Base-by-base conservation (phyloP, 352 stramenopile genomes). In the Globisporangium recalcitrans region DNA sequence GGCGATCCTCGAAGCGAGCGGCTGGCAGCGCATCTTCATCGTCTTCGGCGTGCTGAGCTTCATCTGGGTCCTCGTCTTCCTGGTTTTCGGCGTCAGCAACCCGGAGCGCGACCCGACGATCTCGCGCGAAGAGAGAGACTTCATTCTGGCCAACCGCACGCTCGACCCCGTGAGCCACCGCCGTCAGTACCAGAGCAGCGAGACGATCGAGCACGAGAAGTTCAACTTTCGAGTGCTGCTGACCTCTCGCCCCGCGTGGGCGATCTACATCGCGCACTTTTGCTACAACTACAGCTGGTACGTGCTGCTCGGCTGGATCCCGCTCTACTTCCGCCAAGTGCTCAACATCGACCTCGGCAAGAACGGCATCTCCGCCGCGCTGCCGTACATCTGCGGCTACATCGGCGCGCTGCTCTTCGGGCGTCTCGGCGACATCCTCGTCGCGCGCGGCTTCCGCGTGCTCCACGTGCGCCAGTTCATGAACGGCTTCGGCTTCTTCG, bases 211-310 rank as follows among this genome's bases (percentile, higher is more conserved):
- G 61, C 71, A 70, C 5, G 66, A 88, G 51, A 44, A 65, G 13
- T 79, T 93, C 54, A 87, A 91, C 60, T 92, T 81, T 75, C 63
- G 64, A 11, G 75, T 87, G 34, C 64, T 95, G 49, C 66, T 95
- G 26, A 81, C 73, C 19, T 90, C 76, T 14, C 73, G 79, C 0
- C 63, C 82, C 14, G 87, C 85, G 3, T 95, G 85, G 85, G 87
- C 87, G 14, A 85, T 95, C 60, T 95, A 95, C 69, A 71, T 87
- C 14, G 82, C 84, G 21, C 87, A 95, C 62, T 89, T 94, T 53
- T 89, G 79, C 67, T 90, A 91, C 70, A 95, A 95, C 64, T 95
- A 94, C 70, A 85, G 80, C 56, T 95, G 87, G 87, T 95, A 95
- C 61, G 79, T 95, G 31, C 60, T 95, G 31, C 67, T 95, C 40